A percentile compares a stretch with the other conserved stretches of the same genome.
Conservation (phyloP, 176 grass and related monocot genomes). For the Pontederia paniculata region DNA sequence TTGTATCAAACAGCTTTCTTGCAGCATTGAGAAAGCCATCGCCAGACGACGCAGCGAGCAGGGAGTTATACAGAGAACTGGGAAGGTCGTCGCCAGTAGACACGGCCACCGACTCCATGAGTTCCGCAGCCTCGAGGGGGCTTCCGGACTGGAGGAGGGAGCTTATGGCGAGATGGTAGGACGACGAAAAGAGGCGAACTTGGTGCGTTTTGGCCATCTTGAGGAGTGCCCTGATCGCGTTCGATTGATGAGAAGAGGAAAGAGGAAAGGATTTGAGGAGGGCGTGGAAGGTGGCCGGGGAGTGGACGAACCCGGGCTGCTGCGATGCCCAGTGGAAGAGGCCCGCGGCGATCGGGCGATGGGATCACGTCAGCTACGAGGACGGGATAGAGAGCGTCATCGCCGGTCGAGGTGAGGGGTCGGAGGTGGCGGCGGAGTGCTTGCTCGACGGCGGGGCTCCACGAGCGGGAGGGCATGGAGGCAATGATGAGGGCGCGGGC, state of each 20-base stretch:
- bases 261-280: conserved; percentile 26
- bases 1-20: conserved; percentile 52
- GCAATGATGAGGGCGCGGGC: conserved; percentile 4
- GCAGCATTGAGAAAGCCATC: conserved; percentile 29
- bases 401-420: neutral
- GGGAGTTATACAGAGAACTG: conserved; percentile 33
- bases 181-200: conserved; percentile 1
- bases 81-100: conserved; percentile 13
- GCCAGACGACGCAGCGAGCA: conserved; percentile 31
- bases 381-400: conserved; percentile 3
- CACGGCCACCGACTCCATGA: neutral
- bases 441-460: conserved; percentile 14
- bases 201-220: neutral
- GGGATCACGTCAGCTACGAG: conserved; percentile 19
- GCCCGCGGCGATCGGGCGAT: conserved; percentile 33
- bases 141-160: conserved; percentile 8
- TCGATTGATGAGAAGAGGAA: conserved; percentile 1
- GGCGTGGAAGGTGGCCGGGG: conserved; percentile 11
- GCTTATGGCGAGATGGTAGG: conserved; percentile 8
- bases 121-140: conserved; percentile 1
- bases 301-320: conserved; percentile 7
- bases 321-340: conserved; percentile 38
- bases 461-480: conserved; percentile 15
- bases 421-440: conserved; percentile 18
- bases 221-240: conserved; percentile 6